Conservation (phyloP, 140 eudicot species). For the Anethum foeniculum region DNA sequence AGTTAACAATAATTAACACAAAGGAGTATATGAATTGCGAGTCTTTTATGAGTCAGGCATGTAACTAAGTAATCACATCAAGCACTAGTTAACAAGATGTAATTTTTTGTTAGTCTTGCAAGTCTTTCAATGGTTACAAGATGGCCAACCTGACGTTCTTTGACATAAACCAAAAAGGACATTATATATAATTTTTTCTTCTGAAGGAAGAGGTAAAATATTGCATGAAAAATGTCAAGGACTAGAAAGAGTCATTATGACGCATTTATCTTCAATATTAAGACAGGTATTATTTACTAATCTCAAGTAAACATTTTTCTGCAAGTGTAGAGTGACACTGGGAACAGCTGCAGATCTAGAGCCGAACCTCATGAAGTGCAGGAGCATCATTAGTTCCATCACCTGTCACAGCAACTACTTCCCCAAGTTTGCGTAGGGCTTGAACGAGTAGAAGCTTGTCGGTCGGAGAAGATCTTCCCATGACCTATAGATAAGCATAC, state of each 20-base stretch:
- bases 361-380: slow-evolving; percentile 92
- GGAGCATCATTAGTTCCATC: slow-evolving; percentile 99
- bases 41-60: not conserved
- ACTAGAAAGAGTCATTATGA: not conserved
- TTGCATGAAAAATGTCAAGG: not conserved
- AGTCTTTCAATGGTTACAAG: not conserved
- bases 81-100: not conserved
- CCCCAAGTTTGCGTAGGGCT: slow-evolving; percentile 76
- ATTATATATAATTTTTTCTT: not conserved
- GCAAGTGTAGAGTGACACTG: not conserved
- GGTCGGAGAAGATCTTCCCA: slow-evolving; percentile 98
- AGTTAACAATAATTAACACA: not conserved
- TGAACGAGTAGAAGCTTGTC: slow-evolving; percentile 93
- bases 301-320: not conserved
- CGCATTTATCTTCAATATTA: not conserved
- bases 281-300: not conserved
- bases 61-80: not conserved
- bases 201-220: not conserved
- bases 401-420: slow-evolving; percentile 96
- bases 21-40: not conserved
- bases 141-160: not conserved
- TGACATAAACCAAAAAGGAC: not conserved
- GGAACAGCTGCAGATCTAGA: not conserved
- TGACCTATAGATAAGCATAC: slow-evolving; percentile 41
- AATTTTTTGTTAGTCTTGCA: not conserved